Evolutionary conservation across 1,284 basidiomycete species (phyloP).

Genomic region (Wallemia ichthyophaga): DNA sequence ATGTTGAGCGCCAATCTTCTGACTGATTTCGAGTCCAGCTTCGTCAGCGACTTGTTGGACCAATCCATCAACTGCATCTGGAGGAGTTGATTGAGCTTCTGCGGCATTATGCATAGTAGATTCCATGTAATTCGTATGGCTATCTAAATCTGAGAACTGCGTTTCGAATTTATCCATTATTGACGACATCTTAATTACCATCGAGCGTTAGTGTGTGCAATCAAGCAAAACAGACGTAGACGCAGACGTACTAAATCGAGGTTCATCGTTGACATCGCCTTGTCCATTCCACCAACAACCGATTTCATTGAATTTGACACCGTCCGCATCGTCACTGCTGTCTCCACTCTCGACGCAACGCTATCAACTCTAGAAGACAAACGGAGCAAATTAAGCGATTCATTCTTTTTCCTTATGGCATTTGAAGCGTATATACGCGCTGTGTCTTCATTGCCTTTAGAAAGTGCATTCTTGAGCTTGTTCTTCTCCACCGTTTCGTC

Average conservation of each 20-base stretch:
- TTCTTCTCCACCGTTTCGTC: slow-evolving; percentile 62
- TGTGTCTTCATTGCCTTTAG: slow-evolving; percentile 87
- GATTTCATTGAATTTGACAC: slow-evolving; percentile 84
- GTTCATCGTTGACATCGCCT: slow-evolving; percentile 98
- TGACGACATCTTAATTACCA: slow-evolving; percentile 43
- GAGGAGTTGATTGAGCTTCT: slow-evolving; percentile 72
- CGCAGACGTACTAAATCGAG: slow-evolving; percentile 68
- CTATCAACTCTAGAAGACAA: slow-evolving; percentile 79
- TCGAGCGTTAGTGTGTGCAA: slow-evolving; percentile 1
- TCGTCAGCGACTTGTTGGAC: slow-evolving; percentile 89
- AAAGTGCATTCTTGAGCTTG: slow-evolving; percentile 75
- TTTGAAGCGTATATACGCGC: slow-evolving; percentile 98
- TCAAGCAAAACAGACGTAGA: slow-evolving; percentile 5
- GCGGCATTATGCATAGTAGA: slow-evolving; percentile 65
- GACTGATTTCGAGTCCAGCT: slow-evolving; percentile 80
- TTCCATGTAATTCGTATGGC: slow-evolving; percentile 96
- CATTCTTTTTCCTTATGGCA: slow-evolving; percentile 93
- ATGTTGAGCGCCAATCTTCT: slow-evolving; percentile 44
- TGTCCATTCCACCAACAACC: slow-evolving; percentile 94
- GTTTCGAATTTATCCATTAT: slow-evolving; percentile 99
- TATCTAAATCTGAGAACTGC: slow-evolving; percentile 89
- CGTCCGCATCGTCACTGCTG: slow-evolving; percentile 85
- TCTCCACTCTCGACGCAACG: slow-evolving; percentile 84
- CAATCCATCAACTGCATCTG: slow-evolving; percentile 82
- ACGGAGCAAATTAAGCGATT: slow-evolving; percentile 62